Conservation (phyloP, 495 filamentous ascomycete species). For the Achaetomiella virescens region DNA sequence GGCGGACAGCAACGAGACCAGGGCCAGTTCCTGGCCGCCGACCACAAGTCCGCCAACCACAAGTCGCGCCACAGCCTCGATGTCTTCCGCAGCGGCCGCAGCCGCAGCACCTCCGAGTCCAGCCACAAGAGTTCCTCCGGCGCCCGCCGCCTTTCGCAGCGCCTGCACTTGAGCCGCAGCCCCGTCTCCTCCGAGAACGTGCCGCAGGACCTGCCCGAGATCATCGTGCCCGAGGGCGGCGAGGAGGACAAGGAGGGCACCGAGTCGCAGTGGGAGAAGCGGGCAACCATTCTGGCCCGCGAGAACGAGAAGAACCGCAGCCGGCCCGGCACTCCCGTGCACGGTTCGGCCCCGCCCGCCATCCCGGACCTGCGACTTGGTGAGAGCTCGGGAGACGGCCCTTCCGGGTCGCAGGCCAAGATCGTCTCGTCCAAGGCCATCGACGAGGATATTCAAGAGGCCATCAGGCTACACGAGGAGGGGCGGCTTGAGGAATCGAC, state of each 20-base stretch:
- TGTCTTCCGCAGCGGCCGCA: conserved; percentile 32
- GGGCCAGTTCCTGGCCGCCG: conserved; percentile 31
- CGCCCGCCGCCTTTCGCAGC: conserved; percentile 55
- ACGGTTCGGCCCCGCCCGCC: conserved; percentile 18
- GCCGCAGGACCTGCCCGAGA: conserved; percentile 71
- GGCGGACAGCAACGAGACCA: conserved; percentile 32
- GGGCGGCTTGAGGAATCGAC: conserved; percentile 74
- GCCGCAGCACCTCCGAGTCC: conserved; percentile 43
- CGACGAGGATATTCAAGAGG: conserved; percentile 85
- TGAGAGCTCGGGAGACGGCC: conserved; percentile 16
- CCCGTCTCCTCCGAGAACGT: conserved; percentile 66
- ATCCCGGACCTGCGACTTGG: conserved; percentile 23
- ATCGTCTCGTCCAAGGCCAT: conserved; percentile 43
- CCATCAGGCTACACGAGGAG: conserved; percentile 87
- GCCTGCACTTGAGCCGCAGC: conserved; percentile 58
- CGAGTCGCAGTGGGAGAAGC: conserved; percentile 70
- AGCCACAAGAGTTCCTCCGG: conserved; percentile 33
- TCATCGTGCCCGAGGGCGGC: conserved; percentile 44
- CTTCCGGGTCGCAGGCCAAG: conserved; percentile 21
- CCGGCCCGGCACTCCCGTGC: conserved; percentile 31
- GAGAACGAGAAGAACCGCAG: conserved; percentile 50
- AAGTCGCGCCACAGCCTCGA: conserved; percentile 27
- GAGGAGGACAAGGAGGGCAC: conserved; percentile 37
- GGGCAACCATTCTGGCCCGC: conserved; percentile 77
- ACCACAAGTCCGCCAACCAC: conserved; percentile 18